A percentile compares a stretch with the other conserved stretches of the same genome.
Evolutionary conservation across 768 basidiomycete genomes (phyloP).

Genomic region (Hortiboletus campestris): DNA sequence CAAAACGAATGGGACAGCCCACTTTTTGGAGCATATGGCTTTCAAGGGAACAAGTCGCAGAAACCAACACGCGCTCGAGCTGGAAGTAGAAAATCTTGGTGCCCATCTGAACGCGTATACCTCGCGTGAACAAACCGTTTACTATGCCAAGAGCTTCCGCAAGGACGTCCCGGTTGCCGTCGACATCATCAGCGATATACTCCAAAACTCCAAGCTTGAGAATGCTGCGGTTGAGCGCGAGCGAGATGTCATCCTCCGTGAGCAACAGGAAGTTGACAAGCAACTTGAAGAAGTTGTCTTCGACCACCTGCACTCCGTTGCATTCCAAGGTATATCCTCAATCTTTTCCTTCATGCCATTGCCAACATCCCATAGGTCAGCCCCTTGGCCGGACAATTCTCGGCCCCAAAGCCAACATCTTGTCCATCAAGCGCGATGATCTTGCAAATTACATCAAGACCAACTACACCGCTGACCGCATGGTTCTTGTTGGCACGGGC

Average conservation of each 20-base stretch:
- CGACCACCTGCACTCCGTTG: conserved; percentile 94
- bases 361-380: conserved; percentile 57
- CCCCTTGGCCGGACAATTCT: conserved; percentile 96
- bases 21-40: conserved; percentile 99
- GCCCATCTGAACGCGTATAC: conserved; percentile 98
- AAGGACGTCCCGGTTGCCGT: conserved; percentile 90
- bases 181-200: conserved; percentile 97
- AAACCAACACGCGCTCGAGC: conserved; percentile 85
- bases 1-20: conserved; percentile 92
- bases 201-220: conserved; percentile 96
- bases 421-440: conserved; percentile 91
- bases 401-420: conserved; percentile 92
- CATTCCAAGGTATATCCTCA: conserved; percentile 75
- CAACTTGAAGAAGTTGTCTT: conserved; percentile 98
- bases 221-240: conserved; percentile 85
- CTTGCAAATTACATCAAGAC: conserved; percentile 89
- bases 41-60: conserved; percentile 94
- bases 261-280: conserved; percentile 99
- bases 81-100: conserved; percentile 97
- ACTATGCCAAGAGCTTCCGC: conserved; percentile 98
- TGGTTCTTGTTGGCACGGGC: conserved; percentile 97
- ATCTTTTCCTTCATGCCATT: conserved; percentile 4
- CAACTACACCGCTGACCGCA: conserved; percentile 98
- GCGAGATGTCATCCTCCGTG: conserved; percentile 92
- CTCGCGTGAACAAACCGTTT: conserved; percentile 97